Conservation (phyloP, 805 yeast species). For the Torulaspora franciscae region DNA sequence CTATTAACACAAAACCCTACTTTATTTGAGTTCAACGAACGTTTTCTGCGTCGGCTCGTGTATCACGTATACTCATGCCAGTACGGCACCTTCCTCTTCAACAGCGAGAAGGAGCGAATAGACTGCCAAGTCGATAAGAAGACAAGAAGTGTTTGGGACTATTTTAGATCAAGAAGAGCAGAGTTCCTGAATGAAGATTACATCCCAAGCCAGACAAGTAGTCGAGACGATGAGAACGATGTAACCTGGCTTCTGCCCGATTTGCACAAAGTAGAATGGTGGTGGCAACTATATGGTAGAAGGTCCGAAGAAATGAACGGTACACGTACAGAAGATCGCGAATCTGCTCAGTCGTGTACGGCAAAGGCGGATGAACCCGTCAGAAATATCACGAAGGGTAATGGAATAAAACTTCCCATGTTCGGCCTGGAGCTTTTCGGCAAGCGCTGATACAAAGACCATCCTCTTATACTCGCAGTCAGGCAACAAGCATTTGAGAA, state of each 20-base stretch:
- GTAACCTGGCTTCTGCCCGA: constrained; percentile 48
- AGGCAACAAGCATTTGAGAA: neutral
- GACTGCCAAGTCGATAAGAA: constrained; percentile 40
- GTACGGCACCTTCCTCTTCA: constrained; percentile 82
- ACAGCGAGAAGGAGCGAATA: constrained; percentile 61
- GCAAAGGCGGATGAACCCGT: neutral
- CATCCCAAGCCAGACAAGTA: constrained; percentile 18
- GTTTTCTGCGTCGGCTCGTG: constrained; percentile 75
- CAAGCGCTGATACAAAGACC: constrained; percentile 10
- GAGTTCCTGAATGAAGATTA: constrained; percentile 63
- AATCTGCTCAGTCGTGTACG: neutral
- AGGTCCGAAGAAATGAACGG: constrained; percentile 61
- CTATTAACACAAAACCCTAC: constrained; percentile 63
- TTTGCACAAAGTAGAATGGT: constrained; percentile 57
- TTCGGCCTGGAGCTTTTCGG: constrained; percentile 27
- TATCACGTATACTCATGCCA: constrained; percentile 93
- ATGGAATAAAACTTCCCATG: constrained; percentile 18
- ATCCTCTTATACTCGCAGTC: neutral
- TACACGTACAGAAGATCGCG: neutral
- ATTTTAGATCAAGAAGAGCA: constrained; percentile 65
- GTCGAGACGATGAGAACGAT: constrained; percentile 32
- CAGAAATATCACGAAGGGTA: constrained; percentile 9
- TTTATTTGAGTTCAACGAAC: constrained; percentile 79
- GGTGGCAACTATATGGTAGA: constrained; percentile 82
- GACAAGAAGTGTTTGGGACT: constrained; percentile 89